These are phyloP conservation scores for Sphaceloma murrayae DNA, from an alignment of 2,329 filamentous ascomycete genomes.

Conservation along the genomic window DNA sequence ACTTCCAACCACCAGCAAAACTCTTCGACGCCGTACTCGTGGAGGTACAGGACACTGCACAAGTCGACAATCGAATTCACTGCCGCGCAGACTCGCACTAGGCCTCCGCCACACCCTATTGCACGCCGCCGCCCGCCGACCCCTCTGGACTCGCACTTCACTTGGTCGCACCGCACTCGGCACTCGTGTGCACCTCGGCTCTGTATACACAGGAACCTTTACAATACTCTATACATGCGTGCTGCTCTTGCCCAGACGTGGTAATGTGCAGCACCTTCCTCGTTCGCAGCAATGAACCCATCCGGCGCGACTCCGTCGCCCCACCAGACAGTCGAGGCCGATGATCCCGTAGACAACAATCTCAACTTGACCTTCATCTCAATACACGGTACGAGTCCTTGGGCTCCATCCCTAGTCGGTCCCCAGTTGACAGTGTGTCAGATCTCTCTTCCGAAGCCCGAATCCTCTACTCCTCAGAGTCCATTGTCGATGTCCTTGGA, in stretches of 20 bases:
- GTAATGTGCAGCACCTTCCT: conserved; percentile 14
- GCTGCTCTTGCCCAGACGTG: conserved; percentile 6
- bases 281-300: conserved; percentile 4
- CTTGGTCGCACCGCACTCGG: no score
- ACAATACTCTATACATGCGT: conserved; percentile 6
- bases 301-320: conserved; percentile 8
- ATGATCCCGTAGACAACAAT: conserved; percentile 13
- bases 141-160: no score
- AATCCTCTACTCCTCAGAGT: conserved; percentile 75
- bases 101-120: no score
- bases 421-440: conserved; percentile 28
- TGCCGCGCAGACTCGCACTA: no score
- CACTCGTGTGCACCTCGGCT: no score
- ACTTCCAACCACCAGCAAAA: not conserved
- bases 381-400: conserved; percentile 58
- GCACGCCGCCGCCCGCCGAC: no score
- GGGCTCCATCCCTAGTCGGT: not conserved
- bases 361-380: conserved; percentile 63
- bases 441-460: conserved; percentile 67
- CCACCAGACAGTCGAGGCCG: conserved; percentile 1
- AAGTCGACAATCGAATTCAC: no score
- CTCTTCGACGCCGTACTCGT: no score
- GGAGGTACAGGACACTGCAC: no score
- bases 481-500: conserved; percentile 72
- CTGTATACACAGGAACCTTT: no score